Percentiles rank a stretch among this genome's conserved stretches.
Conservation (phyloP, 2,329 filamentous ascomycete genomes). For the Penicillium sp. region DNA sequence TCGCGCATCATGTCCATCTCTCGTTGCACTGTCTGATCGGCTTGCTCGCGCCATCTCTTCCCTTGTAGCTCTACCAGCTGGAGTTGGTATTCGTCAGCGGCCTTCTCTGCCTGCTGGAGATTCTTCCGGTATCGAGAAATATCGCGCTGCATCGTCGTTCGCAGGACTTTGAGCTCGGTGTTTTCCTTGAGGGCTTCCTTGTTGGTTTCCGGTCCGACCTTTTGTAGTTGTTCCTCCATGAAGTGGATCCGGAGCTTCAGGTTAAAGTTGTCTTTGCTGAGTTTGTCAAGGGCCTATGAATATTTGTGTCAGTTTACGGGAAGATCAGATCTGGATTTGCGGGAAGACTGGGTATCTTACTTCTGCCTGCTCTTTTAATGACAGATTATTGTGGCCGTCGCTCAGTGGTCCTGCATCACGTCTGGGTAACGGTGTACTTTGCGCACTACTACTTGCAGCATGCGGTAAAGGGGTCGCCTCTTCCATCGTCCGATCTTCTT, state of each 20-base stretch:
- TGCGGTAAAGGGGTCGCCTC: conserved; percentile 76
- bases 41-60: conserved; percentile 73
- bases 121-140: conserved; percentile 84
- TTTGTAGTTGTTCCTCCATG: conserved; percentile 84
- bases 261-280: conserved; percentile 98
- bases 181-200: conserved; percentile 90
- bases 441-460: conserved; percentile 74
- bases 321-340: neutral
- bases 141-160: conserved; percentile 85
- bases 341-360: conserved; percentile 44
- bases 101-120: conserved; percentile 77
- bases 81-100: conserved; percentile 79
- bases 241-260: conserved; percentile 97
- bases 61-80: conserved; percentile 83
- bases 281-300: conserved; percentile 74
- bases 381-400: conserved; percentile 81
- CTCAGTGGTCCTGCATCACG: conserved; percentile 69
- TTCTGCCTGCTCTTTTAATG: conserved; percentile 90
- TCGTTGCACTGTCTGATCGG: conserved; percentile 68
- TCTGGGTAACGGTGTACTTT: conserved; percentile 78
- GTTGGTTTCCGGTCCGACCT: conserved; percentile 85
- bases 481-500: conserved; percentile 63
- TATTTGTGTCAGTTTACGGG: conserved; percentile 13
- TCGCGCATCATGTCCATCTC: conserved; percentile 57
- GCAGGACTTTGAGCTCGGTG: conserved; percentile 91